Evolutionary conservation across 2,329 filamentous ascomycete species (phyloP).

Genomic region (Cryoendolithus antarcticus): DNA sequence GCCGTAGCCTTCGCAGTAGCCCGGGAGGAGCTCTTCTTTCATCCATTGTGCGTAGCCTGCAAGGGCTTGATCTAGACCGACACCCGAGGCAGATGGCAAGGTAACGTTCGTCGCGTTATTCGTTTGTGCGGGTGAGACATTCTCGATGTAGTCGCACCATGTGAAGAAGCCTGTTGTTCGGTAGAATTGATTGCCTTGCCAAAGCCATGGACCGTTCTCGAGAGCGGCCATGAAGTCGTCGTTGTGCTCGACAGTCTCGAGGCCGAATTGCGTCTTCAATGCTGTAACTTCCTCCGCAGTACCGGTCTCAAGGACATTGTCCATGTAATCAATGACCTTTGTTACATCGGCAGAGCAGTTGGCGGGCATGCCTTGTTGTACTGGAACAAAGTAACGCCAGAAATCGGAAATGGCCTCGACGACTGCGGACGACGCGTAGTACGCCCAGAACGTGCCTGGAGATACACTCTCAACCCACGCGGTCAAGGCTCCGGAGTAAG

Average conservation of each 20-base stretch:
- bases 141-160: conserved; percentile 31
- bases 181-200: conserved; percentile 43
- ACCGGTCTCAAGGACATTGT: conserved; percentile 19
- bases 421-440: conserved; percentile 44
- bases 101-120: conserved; percentile 20
- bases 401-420: conserved; percentile 45
- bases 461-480: conserved; percentile 43
- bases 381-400: conserved; percentile 46
- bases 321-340: conserved; percentile 40
- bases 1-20: conserved; percentile 35
- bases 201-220: conserved; percentile 44
- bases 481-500: conserved; percentile 44
- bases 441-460: conserved; percentile 49
- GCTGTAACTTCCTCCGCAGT: conserved; percentile 21
- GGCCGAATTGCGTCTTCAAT: conserved; percentile 42
- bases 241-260: conserved; percentile 37
- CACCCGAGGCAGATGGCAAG: conserved; percentile 31
- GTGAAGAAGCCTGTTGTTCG: conserved; percentile 31
- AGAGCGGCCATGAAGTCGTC: conserved; percentile 44
- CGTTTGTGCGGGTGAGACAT: conserved; percentile 11
- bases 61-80: conserved; percentile 43
- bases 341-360: conserved; percentile 45
- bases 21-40: conserved; percentile 34
- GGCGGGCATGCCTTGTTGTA: conserved; percentile 45
- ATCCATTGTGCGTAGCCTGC: conserved; percentile 44